phyloP scores from a whole-genome alignment of 2,329 filamentous ascomycete species.

The Sarocladium oryzae region DNA sequence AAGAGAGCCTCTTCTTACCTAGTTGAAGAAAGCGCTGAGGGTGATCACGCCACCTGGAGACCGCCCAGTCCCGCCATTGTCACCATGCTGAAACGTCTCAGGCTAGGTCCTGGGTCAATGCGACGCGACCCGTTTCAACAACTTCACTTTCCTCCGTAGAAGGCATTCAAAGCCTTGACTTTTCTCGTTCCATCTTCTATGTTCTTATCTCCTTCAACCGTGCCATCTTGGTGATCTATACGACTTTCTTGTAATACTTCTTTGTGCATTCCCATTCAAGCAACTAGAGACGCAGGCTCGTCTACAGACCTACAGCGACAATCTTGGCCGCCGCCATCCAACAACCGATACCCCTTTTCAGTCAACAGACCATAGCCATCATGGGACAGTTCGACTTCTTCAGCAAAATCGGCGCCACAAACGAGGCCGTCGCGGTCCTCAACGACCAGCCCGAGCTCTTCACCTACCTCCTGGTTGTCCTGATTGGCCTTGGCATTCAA shows the following conservation, averaged over 20 bases:
- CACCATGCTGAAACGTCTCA: constrained; percentile 10
- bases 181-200: constrained; percentile 10
- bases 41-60: background rate
- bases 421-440: constrained; percentile 50
- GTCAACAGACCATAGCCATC: background rate
- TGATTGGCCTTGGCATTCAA: constrained; percentile 42
- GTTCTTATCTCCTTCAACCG: constrained; percentile 16
- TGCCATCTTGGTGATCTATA: background rate
- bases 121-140: constrained; percentile 6
- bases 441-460: constrained; percentile 57
- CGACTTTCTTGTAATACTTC: constrained; percentile 1
- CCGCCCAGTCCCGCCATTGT: background rate
- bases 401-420: constrained; percentile 48
- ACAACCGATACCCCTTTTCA: background rate
- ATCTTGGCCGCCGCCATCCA: background rate
- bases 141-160: constrained; percentile 6
- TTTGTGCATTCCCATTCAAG: background rate
- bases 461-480: constrained; percentile 48
- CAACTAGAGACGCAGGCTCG: constrained; percentile 1
- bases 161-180: background rate
- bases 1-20: too few species aligned
- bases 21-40: too few species aligned
- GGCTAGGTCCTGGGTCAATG: constrained; percentile 2
- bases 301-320: background rate
- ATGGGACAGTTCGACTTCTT: constrained; percentile 54